These are phyloP conservation scores for Thelephora ganbajun DNA, from an alignment of 768 basidiomycete species.

Conservation along the genomic window DNA sequence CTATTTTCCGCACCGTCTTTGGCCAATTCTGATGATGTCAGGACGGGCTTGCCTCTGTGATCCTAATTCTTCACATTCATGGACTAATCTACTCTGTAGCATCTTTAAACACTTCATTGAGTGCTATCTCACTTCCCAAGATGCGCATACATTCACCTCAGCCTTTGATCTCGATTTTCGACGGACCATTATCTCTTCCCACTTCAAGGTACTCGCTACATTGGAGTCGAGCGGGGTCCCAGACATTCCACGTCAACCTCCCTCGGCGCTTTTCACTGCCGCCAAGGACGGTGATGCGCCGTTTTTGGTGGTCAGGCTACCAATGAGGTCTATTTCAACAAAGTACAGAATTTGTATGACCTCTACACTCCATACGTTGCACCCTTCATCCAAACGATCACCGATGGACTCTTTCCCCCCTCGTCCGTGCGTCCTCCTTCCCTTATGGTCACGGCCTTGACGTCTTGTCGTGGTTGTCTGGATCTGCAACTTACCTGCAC, in stretches of 20 bases:
- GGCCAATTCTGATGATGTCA: too few relatives aligned
- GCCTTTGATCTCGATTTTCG: constrained; percentile 63
- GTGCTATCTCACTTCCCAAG: constrained; percentile 54
- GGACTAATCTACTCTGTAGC: constrained; percentile 55
- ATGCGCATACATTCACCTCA: constrained; percentile 74
- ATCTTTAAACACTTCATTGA: constrained; percentile 68
- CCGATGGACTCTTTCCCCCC: constrained; percentile 56
- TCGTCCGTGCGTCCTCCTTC: constrained; percentile 36
- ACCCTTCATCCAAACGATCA: constrained; percentile 53
- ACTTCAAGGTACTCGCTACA: constrained; percentile 61
- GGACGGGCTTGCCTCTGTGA: too few relatives aligned
- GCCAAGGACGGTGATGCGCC: constrained; percentile 59
- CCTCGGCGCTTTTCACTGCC: constrained; percentile 58
- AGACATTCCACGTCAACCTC: constrained; percentile 42
- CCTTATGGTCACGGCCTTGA: constrained; percentile 79
- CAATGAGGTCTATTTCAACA: constrained; percentile 97
- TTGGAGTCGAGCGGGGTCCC: constrained; percentile 43
- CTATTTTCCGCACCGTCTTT: too few relatives aligned
- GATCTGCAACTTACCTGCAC: constrained; percentile 55
- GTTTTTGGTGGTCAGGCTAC: constrained; percentile 97
- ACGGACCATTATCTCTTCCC: constrained; percentile 62
- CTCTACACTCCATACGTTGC: constrained; percentile 81
- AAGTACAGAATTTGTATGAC: constrained; percentile 83
- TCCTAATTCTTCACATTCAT: constrained; percentile 34
- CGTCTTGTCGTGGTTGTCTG: constrained; percentile 72